phyloP scores from a whole-genome alignment of 148 eudicot genomes.

The Arbutus unedo region DNA sequence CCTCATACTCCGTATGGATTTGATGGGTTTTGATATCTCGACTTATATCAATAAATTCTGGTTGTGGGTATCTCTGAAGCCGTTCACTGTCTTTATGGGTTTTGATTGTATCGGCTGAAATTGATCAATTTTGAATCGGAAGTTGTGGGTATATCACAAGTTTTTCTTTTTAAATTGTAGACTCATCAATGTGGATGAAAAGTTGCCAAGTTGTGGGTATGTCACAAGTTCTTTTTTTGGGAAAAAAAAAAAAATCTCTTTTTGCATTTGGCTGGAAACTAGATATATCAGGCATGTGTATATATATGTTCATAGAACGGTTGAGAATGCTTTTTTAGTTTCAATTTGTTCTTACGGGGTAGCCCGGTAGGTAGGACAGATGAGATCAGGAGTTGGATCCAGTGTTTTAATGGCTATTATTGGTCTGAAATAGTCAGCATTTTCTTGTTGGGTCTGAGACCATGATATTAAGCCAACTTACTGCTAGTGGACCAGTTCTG shows the following conservation, averaged over 20 bases:
- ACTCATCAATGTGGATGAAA: background rate
- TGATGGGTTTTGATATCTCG: background rate
- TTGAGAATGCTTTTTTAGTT: background rate
- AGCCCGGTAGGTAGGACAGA: background rate
- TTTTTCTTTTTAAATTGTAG: background rate
- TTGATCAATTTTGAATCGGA: background rate
- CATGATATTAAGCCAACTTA: background rate
- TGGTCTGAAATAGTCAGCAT: background rate
- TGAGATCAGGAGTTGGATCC: background rate
- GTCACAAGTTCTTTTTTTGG: background rate
- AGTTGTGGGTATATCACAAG: background rate
- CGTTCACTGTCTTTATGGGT: background rate
- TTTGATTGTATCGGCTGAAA: background rate
- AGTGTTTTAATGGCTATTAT: background rate
- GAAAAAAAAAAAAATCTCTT: background rate
- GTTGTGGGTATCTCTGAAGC: background rate
- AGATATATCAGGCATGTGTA: background rate
- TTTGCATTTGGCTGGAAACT: background rate
- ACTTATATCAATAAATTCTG: background rate
- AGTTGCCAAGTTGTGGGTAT: background rate
- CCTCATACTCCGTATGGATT: background rate
- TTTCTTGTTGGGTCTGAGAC: background rate
- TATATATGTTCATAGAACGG: background rate
- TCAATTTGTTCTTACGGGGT: background rate
- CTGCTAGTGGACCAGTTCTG: background rate